Base-by-base conservation (phyloP, 805 yeast species). In the Saccharomyces kudriavzevii region DNA sequence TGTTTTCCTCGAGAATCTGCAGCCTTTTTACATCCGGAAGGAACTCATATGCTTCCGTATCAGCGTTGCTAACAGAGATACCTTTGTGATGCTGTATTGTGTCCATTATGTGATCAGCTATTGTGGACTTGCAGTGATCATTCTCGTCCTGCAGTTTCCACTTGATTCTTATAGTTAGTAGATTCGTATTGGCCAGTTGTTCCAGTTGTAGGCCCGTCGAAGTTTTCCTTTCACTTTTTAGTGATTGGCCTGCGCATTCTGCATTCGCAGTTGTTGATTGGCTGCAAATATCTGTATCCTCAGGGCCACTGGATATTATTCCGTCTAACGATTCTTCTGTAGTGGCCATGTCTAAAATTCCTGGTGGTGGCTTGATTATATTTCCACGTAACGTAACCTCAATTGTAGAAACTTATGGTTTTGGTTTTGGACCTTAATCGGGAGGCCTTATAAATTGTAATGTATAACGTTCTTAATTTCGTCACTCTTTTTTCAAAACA, bases 41-140 rank as follows among this genome's bases (percentile, higher is more conserved):
- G 53, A 60, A 67, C 50, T 69, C 69, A 56, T 65, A 69, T 24
- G 59, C 55, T 53, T 69, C 72, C 48, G 66, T 61, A 24, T 58
- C 52, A 14, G 59, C 5, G 9, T 20, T 30, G 40, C 59, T 59
- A 13, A 64, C 57, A 3, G 59, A 45, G 20, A 31, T 46, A n/a
- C 67, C 69, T 45, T 58, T 61, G 45, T 56, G 49, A 11, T 50
- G 52, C 30, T 57, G 59, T 10, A 51, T 40, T 25, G 51, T 30
- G 14, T 49, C 47, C 20, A 22, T 46, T 26, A 40, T 14, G 27
- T 25, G 14, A 47, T 11, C 25, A 29, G 13, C 28, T 47, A 31
- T 22, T 10, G 9, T 20, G n/a, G 9, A 14, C 11, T 35, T 27
- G 24, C 10, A 8, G 10, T 9, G 26, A 5, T 35, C 25, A 17